A percentile compares a stretch with the other conserved stretches of the same genome.
Evolutionary conservation across 2,329 filamentous ascomycete genomes (phyloP).

Genomic region (Fusarium hostae): DNA sequence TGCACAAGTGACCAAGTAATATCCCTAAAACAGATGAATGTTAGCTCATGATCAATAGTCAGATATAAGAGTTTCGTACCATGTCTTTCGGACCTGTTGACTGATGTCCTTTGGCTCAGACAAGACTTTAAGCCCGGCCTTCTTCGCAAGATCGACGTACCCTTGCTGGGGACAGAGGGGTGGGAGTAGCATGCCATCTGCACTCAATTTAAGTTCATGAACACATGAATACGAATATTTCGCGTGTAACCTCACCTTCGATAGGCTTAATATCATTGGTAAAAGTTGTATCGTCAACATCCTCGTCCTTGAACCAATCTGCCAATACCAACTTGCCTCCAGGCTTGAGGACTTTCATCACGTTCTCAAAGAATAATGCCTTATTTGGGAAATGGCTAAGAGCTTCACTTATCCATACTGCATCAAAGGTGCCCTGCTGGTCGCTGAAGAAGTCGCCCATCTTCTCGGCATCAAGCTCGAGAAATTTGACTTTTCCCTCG

Average conservation of each 20-base stretch:
- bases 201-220: background rate
- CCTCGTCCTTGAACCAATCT: slow-evolving; percentile 70
- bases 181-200: slow-evolving; percentile 70
- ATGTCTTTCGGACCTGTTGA: slow-evolving; percentile 67
- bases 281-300: slow-evolving; percentile 56
- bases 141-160: slow-evolving; percentile 62
- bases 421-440: slow-evolving; percentile 58
- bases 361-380: slow-evolving; percentile 66
- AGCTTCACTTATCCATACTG: slow-evolving; percentile 71
- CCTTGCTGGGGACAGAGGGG: slow-evolving; percentile 64
- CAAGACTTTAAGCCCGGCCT: slow-evolving; percentile 59
- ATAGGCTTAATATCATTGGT: slow-evolving; percentile 67
- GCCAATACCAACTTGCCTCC: slow-evolving; percentile 66
- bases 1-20: slow-evolving; percentile 71
- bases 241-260: slow-evolving; percentile 55
- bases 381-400: slow-evolving; percentile 71
- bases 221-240: background rate
- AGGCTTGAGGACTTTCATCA: slow-evolving; percentile 57
- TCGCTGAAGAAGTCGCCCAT: slow-evolving; percentile 64
- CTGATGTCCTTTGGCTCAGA: slow-evolving; percentile 66
- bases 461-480: slow-evolving; percentile 70
- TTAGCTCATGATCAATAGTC: background rate
- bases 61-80: slow-evolving; percentile 54
- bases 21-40: slow-evolving; percentile 56
- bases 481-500: slow-evolving; percentile 61